Percentiles rank a stretch among this genome's conserved stretches.
Evolutionary conservation across 768 basidiomycete species (phyloP).

Genomic region (Mycena pura): DNA sequence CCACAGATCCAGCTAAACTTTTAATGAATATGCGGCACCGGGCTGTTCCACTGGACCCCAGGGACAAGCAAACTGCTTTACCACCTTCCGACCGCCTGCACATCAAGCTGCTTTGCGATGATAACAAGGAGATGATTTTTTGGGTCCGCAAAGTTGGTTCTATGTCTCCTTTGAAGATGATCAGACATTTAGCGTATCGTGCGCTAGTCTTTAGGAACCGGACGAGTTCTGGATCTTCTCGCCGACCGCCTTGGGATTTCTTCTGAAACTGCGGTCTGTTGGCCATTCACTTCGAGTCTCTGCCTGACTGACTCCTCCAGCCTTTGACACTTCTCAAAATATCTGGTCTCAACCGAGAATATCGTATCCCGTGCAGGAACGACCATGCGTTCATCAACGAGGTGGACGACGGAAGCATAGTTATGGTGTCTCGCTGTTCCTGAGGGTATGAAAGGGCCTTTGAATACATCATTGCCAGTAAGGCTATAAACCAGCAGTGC

Average conservation of each 20-base stretch:
- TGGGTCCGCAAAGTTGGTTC: slow-evolving; percentile 78
- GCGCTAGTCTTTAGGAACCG: slow-evolving; percentile 59
- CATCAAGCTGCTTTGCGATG: slow-evolving; percentile 49
- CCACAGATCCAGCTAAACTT: slow-evolving; percentile 59
- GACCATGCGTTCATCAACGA: slow-evolving; percentile 56
- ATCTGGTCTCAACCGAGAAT: slow-evolving; percentile 31
- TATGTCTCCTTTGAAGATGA: background rate
- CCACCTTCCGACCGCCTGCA: slow-evolving; percentile 65
- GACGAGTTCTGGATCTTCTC: slow-evolving; percentile 67
- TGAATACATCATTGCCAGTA: slow-evolving; percentile 47
- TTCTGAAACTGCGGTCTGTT: slow-evolving; percentile 38
- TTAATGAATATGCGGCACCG: slow-evolving; percentile 79
- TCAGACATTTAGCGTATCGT: background rate
- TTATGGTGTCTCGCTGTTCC: slow-evolving; percentile 26
- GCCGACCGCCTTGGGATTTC: slow-evolving; percentile 44
- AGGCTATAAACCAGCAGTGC: slow-evolving; percentile 49
- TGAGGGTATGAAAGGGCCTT: slow-evolving; percentile 33
- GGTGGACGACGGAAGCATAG: slow-evolving; percentile 57
- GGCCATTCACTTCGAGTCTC: background rate
- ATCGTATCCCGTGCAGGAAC: slow-evolving; percentile 47
- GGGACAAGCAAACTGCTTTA: slow-evolving; percentile 53
- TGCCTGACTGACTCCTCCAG: slow-evolving; percentile 37
- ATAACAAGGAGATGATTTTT: slow-evolving; percentile 51
- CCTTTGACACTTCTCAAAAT: slow-evolving; percentile 46
- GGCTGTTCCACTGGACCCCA: slow-evolving; percentile 68